Conservation (phyloP, 1,139 yeast species). For the Blastobotrys apis region DNA sequence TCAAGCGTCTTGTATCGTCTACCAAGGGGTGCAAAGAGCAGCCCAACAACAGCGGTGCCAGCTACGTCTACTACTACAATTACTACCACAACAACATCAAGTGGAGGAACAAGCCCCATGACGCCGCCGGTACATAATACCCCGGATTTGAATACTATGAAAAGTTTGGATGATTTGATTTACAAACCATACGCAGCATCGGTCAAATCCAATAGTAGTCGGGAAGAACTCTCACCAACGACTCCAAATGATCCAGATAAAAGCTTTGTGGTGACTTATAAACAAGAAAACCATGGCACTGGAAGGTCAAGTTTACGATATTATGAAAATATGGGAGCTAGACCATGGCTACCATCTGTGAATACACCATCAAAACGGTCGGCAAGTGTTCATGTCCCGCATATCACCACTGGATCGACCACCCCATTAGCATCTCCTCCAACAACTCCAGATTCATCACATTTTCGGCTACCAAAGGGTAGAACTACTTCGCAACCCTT, state of each 20-base stretch:
- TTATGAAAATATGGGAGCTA: conserved; percentile 15
- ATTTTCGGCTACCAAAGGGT: conserved; percentile 1
- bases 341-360: conserved; percentile 17
- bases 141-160: conserved; percentile 7
- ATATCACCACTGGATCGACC: conserved; percentile 1
- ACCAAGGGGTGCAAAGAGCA: background rate
- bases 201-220: background rate
- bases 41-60: background rate
- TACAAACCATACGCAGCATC: background rate
- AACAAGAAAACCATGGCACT: conserved; percentile 1
- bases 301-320: conserved; percentile 15
- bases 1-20: conserved; percentile 8
- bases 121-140: background rate
- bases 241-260: conserved; percentile 9
- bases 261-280: conserved; percentile 13
- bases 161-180: conserved; percentile 11
- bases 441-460: conserved; percentile 11
- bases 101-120: background rate
- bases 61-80: background rate
- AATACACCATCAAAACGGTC: conserved; percentile 5
- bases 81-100: background rate
- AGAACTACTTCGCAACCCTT: conserved; percentile 8
- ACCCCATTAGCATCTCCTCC: conserved; percentile 11
- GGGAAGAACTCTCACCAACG: conserved; percentile 5
- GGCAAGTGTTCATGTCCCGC: conserved; percentile 11